Evolutionary conservation across 176 grass and related monocot species (phyloP).

Genomic region (Musa acuminata): DNA sequence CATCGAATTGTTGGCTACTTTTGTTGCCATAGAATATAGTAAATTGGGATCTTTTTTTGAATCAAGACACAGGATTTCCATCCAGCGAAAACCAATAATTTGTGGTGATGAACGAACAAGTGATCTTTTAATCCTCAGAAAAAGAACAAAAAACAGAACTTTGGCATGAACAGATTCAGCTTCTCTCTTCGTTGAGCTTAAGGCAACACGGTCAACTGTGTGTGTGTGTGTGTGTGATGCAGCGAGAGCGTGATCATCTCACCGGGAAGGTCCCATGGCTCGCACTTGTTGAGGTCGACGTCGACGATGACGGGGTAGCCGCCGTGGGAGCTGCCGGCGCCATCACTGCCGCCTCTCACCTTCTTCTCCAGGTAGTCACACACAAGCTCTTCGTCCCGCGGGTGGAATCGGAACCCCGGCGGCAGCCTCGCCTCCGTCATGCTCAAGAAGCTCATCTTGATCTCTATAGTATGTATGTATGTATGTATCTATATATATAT

Average conservation of each 20-base stretch:
- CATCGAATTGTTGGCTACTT: too few relatives aligned
- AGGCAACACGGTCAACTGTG: not conserved
- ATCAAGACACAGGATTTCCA: too few relatives aligned
- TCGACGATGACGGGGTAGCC: conserved; percentile 58
- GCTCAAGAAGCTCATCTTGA: conserved; percentile 50
- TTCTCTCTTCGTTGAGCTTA: not conserved
- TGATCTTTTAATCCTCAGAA: too few relatives aligned
- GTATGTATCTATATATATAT: too few relatives aligned
- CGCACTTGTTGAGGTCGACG: conserved; percentile 84
- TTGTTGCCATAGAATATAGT: too few relatives aligned
- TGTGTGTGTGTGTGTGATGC: not conserved
- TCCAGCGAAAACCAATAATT: too few relatives aligned
- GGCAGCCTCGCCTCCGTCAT: conserved; percentile 83
- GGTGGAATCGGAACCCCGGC: conserved; percentile 85
- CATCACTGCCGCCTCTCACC: conserved; percentile 4
- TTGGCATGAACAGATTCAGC: too few relatives aligned
- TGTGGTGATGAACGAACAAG: too few relatives aligned
- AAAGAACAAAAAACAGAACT: too few relatives aligned
- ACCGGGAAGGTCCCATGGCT: conserved; percentile 95
- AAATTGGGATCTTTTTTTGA: too few relatives aligned
- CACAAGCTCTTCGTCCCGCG: conserved; percentile 85
- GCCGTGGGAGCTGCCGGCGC: conserved; percentile 31
- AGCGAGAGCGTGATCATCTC: conserved; percentile 2
- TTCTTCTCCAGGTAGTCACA: conserved; percentile 76
- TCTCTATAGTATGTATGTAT: conserved; percentile 1